Base-by-base conservation (phyloP, 1,139 yeast species). In the Scheffersomyces stambukii region DNA sequence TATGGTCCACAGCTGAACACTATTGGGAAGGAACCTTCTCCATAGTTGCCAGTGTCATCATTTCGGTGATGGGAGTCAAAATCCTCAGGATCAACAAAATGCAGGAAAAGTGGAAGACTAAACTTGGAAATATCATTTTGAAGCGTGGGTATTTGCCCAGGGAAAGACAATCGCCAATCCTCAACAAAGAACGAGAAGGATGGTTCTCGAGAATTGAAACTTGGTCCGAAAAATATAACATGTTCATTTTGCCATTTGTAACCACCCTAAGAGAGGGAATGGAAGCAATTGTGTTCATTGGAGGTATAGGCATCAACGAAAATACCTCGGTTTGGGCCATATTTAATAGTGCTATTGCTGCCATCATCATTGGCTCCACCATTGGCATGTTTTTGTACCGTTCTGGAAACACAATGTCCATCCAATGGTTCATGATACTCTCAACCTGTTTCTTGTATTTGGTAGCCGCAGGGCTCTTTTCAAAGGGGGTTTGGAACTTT, bases 91-190 rank as follows among this genome's bases (percentile, higher is more conserved):
- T 66, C 14, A 62, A 53, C 33, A 59, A 52, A 29, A 76, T 86
- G 86, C 85, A 84, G 58, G 77, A 76, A 37, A 86, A 86, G 57
- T 88, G 96, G 96, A 75, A 82, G 46, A 59, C 73, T 33, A 84
- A 83, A 54, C 69, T 84, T 19, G 45, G 54, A 2, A 21, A 31
- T 8, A 37, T 55, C 7, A 39, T 57, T 15, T 33, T 41, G 10
- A 41, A 40, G 24, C 48, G 57, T 1, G 40, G 45, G 16, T 45
- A 40, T 24, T 28, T 53, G 20, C 45, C 45, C 8, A 28, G 36
- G n/a, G 30, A 21, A 8, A 30, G 29, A 14, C 30, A 28, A 6
- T n/a, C n/a, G n/a, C n/a, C n/a, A n/a, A n/a, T n/a, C n/a, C n/a
- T n/a, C n/a, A n/a, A n/a, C n/a, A n/a, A n/a, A n/a, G n/a, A n/a